Evolutionary conservation across 495 filamentous ascomycete species (phyloP).

Genomic region (Corynascus novoguineensis): DNA sequence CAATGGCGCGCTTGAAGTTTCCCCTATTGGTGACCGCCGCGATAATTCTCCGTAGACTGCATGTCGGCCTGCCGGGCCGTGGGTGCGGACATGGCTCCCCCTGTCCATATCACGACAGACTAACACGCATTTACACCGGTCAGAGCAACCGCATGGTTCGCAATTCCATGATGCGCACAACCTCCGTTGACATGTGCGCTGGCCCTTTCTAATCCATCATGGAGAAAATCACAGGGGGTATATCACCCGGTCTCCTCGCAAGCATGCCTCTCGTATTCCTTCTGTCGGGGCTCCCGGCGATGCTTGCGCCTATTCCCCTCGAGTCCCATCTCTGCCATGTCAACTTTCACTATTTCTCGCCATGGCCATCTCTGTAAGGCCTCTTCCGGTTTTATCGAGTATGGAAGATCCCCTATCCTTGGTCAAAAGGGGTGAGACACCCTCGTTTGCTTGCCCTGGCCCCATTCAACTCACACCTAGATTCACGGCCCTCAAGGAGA

Average conservation of each 20-base stretch:
- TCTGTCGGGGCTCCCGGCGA: background rate
- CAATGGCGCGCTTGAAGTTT: slow-evolving; percentile 14
- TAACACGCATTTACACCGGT: slow-evolving; percentile 13
- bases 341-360: background rate
- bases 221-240: background rate
- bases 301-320: background rate
- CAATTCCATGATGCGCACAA: background rate
- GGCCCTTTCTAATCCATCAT: background rate
- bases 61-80: slow-evolving; percentile 25
- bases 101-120: slow-evolving; percentile 9
- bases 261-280: background rate
- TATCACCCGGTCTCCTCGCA: slow-evolving; percentile 11
- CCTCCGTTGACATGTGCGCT: background rate
- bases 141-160: slow-evolving; percentile 6
- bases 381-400: slow-evolving; percentile 13
- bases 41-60: slow-evolving; percentile 21
- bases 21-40: slow-evolving; percentile 28
- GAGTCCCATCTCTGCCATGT: slow-evolving; percentile 1
- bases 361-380: slow-evolving; percentile 21
- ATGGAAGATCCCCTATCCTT: background rate
- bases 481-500: slow-evolving; percentile 64
- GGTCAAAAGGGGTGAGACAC: slow-evolving; percentile 17
- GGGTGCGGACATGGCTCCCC: slow-evolving; percentile 14
- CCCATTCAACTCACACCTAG: slow-evolving; percentile 58
- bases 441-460: slow-evolving; percentile 17